phyloP scores from a whole-genome alignment of 257 asterid species.

The Coffea canephora region DNA sequence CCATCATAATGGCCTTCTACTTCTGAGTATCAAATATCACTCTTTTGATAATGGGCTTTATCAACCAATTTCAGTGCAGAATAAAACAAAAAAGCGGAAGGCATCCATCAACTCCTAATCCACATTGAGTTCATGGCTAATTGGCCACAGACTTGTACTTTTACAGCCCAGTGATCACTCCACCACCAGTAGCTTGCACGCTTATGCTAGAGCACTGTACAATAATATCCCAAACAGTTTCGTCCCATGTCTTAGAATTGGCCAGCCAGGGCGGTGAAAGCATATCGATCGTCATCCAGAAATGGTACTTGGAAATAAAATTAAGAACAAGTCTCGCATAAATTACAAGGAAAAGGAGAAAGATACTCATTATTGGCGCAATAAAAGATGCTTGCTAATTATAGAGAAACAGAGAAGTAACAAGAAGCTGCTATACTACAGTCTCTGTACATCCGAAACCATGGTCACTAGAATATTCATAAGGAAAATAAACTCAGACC shows the following conservation, averaged over 20 bases:
- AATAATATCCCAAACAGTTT: not conserved
- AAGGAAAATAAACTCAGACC: not conserved
- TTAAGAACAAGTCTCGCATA: not conserved
- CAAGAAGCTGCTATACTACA: constrained; percentile 8
- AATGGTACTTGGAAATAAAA: not conserved
- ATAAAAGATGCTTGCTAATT: constrained; percentile 22
- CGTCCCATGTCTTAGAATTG: not conserved
- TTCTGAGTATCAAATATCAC: too few relatives aligned
- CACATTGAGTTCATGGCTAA: not conserved
- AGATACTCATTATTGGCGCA: not conserved
- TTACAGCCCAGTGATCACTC: not conserved
- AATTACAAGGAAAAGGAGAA: not conserved
- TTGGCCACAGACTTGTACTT: not conserved
- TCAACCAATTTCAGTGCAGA: not conserved
- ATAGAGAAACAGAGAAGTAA: constrained; percentile 29
- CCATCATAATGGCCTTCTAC: not conserved
- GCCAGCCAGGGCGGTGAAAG: too few relatives aligned
- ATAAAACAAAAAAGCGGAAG: not conserved
- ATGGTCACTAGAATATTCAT: not conserved
- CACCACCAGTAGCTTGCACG: not conserved
- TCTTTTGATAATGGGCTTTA: not conserved
- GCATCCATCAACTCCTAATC: not conserved
- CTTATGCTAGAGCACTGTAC: not conserved
- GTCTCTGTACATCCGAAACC: constrained; percentile 21
- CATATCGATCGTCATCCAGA: not conserved